Evolutionary conservation across 805 yeast species (phyloP).

Genomic region (Kodamaea kakaduensis): DNA sequence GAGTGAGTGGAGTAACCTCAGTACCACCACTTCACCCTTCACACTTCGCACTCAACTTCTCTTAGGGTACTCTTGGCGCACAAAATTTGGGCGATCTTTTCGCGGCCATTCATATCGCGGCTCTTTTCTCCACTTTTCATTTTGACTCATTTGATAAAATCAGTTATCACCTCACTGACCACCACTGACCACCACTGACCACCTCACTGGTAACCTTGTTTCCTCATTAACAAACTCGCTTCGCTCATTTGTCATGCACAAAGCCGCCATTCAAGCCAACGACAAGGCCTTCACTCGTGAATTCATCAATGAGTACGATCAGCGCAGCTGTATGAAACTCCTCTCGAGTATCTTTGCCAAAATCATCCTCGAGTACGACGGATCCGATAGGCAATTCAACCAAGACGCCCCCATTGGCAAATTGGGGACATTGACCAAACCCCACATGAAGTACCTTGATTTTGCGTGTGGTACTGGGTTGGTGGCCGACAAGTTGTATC

Average conservation of each 20-base stretch:
- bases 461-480: conserved; percentile 45
- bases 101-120: too few species aligned
- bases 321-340: conserved; percentile 14
- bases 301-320: conserved; percentile 19
- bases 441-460: conserved; percentile 28
- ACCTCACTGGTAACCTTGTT: conserved; percentile 15
- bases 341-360: conserved; percentile 19
- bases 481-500: conserved; percentile 28
- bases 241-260: too few species aligned
- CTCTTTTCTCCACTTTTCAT: too few species aligned
- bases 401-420: conserved; percentile 4
- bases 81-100: too few species aligned
- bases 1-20: too few species aligned
- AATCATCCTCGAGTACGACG: conserved; percentile 19
- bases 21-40: too few species aligned
- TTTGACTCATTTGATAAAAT: too few species aligned
- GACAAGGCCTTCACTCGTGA: conserved; percentile 14
- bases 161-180: too few species aligned
- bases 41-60: too few species aligned
- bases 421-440: conserved; percentile 14
- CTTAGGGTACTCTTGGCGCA: too few species aligned
- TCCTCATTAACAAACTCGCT: conserved; percentile 14
- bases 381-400: conserved; percentile 9
- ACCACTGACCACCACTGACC: too few species aligned
- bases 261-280: conserved; percentile 24